Percentiles rank a stretch among this genome's conserved stretches.
Conservation (phyloP, 331 rosid species). For the Pyrus hybrid region DNA sequence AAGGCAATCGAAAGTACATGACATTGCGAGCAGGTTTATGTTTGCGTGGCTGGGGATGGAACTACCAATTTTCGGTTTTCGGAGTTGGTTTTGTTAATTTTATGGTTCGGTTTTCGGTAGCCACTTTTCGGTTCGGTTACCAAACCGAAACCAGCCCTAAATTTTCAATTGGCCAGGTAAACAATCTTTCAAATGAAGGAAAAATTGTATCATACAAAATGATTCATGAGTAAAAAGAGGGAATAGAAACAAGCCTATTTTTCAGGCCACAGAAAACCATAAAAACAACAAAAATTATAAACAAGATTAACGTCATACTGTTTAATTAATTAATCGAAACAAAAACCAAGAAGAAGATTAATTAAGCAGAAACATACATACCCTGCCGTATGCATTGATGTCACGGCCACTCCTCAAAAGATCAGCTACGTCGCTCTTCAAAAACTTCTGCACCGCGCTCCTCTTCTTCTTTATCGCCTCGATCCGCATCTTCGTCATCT, state of each 20-base stretch:
- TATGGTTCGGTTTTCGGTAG: too few species aligned
- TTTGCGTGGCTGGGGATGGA: neutral
- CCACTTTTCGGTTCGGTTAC: too few species aligned
- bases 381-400: slow-evolving; percentile 76
- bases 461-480: slow-evolving; percentile 52
- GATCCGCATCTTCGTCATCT: slow-evolving; percentile 39
- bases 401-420: slow-evolving; percentile 51
- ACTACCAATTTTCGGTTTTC: too few species aligned
- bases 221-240: neutral
- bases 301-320: neutral
- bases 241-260: neutral
- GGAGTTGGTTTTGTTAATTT: too few species aligned
- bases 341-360: neutral
- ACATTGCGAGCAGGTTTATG: neutral
- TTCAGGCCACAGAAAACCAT: neutral
- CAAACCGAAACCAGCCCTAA: too few species aligned
- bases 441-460: slow-evolving; percentile 54
- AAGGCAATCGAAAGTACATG: neutral
- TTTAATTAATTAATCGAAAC: neutral
- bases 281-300: neutral
- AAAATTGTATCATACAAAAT: neutral
- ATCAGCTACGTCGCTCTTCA: slow-evolving; percentile 63
- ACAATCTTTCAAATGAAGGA: neutral
- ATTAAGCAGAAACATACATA: slow-evolving; percentile 26
- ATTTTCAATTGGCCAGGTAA: too few species aligned